Evolutionary conservation across 495 filamentous ascomycete genomes (phyloP).

Genomic region (Lophiotrema nucula): DNA sequence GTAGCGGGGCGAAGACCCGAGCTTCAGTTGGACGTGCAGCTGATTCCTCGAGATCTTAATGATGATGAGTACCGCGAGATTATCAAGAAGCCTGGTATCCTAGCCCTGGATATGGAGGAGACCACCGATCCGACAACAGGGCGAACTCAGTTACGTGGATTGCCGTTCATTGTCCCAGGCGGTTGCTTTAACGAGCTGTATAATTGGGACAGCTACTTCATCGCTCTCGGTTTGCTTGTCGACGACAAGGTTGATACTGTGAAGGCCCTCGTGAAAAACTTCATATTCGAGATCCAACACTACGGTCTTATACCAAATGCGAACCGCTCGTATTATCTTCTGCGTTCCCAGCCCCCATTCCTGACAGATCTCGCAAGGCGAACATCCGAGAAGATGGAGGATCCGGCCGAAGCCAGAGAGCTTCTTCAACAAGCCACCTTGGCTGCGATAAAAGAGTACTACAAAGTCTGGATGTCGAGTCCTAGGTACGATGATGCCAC

Average conservation of each 20-base stretch:
- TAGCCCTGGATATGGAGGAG: constrained; percentile 87
- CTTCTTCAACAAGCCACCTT: constrained; percentile 76
- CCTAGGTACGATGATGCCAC: constrained; percentile 76
- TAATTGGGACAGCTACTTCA: constrained; percentile 98
- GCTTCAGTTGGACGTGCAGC: constrained; percentile 79
- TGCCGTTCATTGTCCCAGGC: constrained; percentile 93
- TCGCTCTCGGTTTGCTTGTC: constrained; percentile 77
- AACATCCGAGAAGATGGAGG: constrained; percentile 82
- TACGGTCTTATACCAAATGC: constrained; percentile 98
- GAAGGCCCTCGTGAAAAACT: constrained; percentile 90
- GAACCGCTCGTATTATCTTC: constrained; percentile 91
- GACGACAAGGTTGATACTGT: constrained; percentile 79
- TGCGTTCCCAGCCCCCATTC: constrained; percentile 91
- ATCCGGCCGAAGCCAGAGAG: constrained; percentile 69
- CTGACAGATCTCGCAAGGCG: constrained; percentile 93
- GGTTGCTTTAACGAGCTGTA: constrained; percentile 97
- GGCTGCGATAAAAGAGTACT: constrained; percentile 95
- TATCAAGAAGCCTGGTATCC: constrained; percentile 80
- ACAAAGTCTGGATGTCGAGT: constrained; percentile 80
- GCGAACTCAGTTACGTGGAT: constrained; percentile 63
- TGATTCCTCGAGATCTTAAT: constrained; percentile 70
- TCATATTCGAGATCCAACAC: constrained; percentile 95
- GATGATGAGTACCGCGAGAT: no score
- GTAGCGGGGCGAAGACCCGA: constrained; percentile 74
- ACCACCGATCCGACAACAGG: constrained; percentile 59